Conservation (phyloP, 768 basidiomycete species). For the Cystofilobasidium ferigula region DNA sequence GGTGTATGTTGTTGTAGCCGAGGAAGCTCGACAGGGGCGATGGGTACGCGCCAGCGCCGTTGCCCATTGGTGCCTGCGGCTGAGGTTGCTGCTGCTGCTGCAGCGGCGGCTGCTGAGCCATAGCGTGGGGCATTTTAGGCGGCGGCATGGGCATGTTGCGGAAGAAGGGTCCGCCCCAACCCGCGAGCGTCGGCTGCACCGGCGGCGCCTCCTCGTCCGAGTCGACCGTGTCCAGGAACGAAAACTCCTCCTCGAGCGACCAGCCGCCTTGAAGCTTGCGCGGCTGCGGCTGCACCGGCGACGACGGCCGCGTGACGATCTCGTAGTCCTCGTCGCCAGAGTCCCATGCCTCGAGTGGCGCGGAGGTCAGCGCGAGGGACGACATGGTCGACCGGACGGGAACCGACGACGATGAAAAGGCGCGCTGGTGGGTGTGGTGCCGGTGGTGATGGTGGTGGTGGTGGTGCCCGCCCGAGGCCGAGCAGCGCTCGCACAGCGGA, state of each 20-base stretch:
- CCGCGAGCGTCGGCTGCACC: slow-evolving; percentile 9
- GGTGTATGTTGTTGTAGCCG: neutral
- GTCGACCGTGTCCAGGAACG: slow-evolving; percentile 25
- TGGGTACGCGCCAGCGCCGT: slow-evolving; percentile 10
- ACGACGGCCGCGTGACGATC: slow-evolving; percentile 13
- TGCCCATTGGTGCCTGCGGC: neutral
- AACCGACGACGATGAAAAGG: slow-evolving; percentile 18
- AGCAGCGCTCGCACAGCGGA: slow-evolving; percentile 20
- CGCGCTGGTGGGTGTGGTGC: neutral
- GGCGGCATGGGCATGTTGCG: slow-evolving; percentile 19
- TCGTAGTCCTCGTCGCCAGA: slow-evolving; percentile 24
- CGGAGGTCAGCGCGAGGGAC: slow-evolving; percentile 4
- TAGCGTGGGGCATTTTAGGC: neutral
- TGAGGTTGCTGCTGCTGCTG: neutral
- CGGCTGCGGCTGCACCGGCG: slow-evolving; percentile 1
- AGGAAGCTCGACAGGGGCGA: slow-evolving; percentile 15
- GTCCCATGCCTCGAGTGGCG: slow-evolving; percentile 6
- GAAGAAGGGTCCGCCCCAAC: slow-evolving; percentile 25
- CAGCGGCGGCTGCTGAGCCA: neutral
- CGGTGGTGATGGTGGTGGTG: neutral
- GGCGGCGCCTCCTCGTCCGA: slow-evolving; percentile 12
- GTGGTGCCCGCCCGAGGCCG: neutral
- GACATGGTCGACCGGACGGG: slow-evolving; percentile 8
- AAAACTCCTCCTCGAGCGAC: slow-evolving; percentile 26
- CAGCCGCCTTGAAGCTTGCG: slow-evolving; percentile 13